These are phyloP conservation scores for Fusarium neocosmosporiellum DNA, from an alignment of 2,329 filamentous ascomycete genomes.

Conservation along the genomic window DNA sequence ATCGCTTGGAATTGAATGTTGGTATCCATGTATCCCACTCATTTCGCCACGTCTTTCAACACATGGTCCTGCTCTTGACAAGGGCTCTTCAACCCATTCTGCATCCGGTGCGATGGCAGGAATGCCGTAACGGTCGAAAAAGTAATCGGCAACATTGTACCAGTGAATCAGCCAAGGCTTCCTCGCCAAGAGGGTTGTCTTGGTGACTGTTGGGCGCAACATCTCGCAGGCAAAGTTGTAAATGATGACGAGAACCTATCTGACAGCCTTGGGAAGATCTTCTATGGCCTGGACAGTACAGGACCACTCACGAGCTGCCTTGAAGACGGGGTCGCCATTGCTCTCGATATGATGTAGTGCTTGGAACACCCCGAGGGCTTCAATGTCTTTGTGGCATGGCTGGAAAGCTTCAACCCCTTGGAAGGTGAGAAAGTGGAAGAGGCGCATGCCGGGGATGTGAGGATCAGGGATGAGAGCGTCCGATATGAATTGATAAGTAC, in stretches of 20 bases:
- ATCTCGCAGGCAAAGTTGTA: slow-evolving; percentile 48
- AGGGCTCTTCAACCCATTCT: slow-evolving; percentile 44
- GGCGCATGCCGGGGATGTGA: slow-evolving; percentile 30
- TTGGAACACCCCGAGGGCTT: slow-evolving; percentile 35
- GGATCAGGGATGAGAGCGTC: slow-evolving; percentile 39
- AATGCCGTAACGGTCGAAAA: slow-evolving; percentile 37
- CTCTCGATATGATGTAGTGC: slow-evolving; percentile 36
- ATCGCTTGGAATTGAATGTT: neutral
- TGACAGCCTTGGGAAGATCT: slow-evolving; percentile 43
- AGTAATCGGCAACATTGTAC: slow-evolving; percentile 41
- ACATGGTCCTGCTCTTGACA: neutral
- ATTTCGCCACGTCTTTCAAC: too few relatives aligned
- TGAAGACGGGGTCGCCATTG: slow-evolving; percentile 41
- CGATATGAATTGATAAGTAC: slow-evolving; percentile 37
- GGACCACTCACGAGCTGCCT: slow-evolving; percentile 46
- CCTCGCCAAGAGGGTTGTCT: slow-evolving; percentile 37
- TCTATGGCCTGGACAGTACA: slow-evolving; percentile 42
- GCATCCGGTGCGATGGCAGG: slow-evolving; percentile 24
- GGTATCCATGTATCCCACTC: neutral
- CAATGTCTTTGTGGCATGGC: slow-evolving; percentile 42
- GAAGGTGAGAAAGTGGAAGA: slow-evolving; percentile 45
- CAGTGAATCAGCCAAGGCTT: slow-evolving; percentile 46
- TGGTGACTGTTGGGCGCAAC: slow-evolving; percentile 30
- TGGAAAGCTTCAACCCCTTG: slow-evolving; percentile 43
- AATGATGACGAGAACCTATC: slow-evolving; percentile 47